phyloP scores from a whole-genome alignment of 1,284 basidiomycete genomes.

The Moesziomyces antarcticus region DNA sequence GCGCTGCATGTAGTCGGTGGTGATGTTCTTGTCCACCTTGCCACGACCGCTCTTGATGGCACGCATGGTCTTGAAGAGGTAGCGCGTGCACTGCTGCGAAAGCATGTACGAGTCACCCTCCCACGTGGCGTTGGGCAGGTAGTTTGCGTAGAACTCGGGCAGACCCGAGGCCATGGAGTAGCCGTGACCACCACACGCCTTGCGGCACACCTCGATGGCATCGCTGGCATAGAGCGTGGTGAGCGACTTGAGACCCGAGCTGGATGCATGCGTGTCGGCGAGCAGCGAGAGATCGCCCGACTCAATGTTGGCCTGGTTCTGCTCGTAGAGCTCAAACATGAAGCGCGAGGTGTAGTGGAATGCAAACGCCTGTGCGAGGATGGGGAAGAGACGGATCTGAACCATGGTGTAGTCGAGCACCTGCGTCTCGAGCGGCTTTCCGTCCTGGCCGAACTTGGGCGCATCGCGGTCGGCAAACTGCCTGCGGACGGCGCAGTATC shows the following conservation, averaged over 20 bases:
- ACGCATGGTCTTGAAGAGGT: conserved; percentile 68
- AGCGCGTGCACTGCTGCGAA: conserved; percentile 68
- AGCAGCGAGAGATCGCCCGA: conserved; percentile 68
- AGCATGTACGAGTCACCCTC: conserved; percentile 69
- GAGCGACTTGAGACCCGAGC: conserved; percentile 68
- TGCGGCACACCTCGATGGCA: conserved; percentile 68
- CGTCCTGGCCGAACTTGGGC: conserved; percentile 63
- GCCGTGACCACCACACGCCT: conserved; percentile 69
- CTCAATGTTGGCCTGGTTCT: conserved; percentile 64
- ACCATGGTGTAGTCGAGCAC: conserved; percentile 69
- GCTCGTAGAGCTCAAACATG: conserved; percentile 68
- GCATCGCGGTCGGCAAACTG: conserved; percentile 69
- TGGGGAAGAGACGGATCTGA: conserved; percentile 68
- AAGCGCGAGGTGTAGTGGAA: conserved; percentile 67
- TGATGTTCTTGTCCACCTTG: conserved; percentile 59
- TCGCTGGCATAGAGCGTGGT: conserved; percentile 67
- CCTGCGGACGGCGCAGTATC: conserved; percentile 68
- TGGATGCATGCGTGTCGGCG: conserved; percentile 68
- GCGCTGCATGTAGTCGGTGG: conserved; percentile 66
- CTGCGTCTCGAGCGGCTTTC: conserved; percentile 67
- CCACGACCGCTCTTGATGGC: conserved; percentile 50
- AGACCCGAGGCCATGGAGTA: conserved; percentile 65
- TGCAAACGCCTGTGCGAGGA: conserved; percentile 69
- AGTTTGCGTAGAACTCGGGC: conserved; percentile 60
- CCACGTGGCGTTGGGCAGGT: conserved; percentile 67